A percentile compares a stretch with the other conserved stretches of the same genome.
These are phyloP conservation scores for Inonotus obliquus DNA, from an alignment of 1,284 basidiomycete genomes.

Conservation along the genomic window DNA sequence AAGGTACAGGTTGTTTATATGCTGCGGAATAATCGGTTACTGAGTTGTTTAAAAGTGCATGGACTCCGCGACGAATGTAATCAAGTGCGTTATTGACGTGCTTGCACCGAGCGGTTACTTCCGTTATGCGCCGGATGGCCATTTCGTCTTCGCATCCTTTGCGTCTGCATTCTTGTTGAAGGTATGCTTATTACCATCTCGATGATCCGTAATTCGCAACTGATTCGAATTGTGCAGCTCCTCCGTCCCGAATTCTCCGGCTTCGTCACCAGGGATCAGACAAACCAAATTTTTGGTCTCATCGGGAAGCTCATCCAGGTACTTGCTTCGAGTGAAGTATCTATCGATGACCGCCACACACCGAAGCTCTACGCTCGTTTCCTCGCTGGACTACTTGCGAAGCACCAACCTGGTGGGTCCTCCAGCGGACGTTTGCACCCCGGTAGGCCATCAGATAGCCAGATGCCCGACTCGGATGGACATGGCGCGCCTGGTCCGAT, in stretches of 20 bases:
- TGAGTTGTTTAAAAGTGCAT: slow-evolving; percentile 46
- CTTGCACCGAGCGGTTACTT: slow-evolving; percentile 73
- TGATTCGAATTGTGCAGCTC: slow-evolving; percentile 39
- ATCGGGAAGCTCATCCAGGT: slow-evolving; percentile 70
- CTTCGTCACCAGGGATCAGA: slow-evolving; percentile 55
- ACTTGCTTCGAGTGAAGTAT: slow-evolving; percentile 65
- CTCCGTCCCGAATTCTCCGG: slow-evolving; percentile 67
- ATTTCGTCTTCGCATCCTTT: slow-evolving; percentile 82
- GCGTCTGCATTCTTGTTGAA: slow-evolving; percentile 82
- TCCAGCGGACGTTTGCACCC: slow-evolving; percentile 23
- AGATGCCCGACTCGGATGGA: slow-evolving; percentile 28
- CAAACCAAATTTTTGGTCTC: slow-evolving; percentile 63
- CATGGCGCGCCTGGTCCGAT: slow-evolving; percentile 5
- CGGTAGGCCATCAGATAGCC: slow-evolving; percentile 26
- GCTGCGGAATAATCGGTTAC: background rate
- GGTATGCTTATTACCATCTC: slow-evolving; percentile 36
- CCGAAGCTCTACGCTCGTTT: slow-evolving; percentile 79
- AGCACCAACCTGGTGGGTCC: slow-evolving; percentile 61
- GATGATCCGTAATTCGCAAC: background rate
- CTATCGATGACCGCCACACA: slow-evolving; percentile 78
- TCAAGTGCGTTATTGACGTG: slow-evolving; percentile 58
- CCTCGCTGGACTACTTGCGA: slow-evolving; percentile 61
- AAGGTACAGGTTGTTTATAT: slow-evolving; percentile 39
- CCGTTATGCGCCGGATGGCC: slow-evolving; percentile 78
- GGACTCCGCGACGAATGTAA: slow-evolving; percentile 63